A percentile compares a stretch with the other conserved stretches of the same genome.
Conservation (phyloP, 164 flowering plant species). For the Echeveria elegans region DNA sequence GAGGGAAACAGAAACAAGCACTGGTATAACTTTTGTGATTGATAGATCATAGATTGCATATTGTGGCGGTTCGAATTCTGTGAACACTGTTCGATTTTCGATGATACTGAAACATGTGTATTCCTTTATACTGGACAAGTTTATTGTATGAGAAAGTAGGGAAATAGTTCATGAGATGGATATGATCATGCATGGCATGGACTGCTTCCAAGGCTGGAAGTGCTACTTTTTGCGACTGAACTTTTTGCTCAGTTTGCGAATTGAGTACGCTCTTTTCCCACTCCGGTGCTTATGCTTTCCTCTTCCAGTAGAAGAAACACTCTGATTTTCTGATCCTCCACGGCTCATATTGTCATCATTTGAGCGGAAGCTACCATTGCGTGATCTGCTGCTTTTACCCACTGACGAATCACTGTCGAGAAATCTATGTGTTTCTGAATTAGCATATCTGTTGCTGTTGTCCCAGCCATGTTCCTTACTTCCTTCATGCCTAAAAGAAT, state of each 20-base stretch:
- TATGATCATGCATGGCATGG: neutral
- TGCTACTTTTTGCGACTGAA: constrained; percentile 5
- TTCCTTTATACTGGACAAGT: too few species aligned
- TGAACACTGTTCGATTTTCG: too few species aligned
- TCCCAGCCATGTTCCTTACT: neutral
- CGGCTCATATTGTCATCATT: neutral
- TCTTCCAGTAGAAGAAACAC: neutral
- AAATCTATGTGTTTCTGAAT: constrained; percentile 1
- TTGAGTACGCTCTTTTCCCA: neutral
- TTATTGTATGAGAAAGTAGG: neutral
- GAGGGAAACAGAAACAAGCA: too few species aligned
- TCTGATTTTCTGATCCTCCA: neutral
- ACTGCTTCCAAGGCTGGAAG: neutral
- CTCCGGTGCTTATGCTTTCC: neutral
- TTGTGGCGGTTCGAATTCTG: too few species aligned
- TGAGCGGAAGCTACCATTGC: neutral
- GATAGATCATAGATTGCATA: too few species aligned
- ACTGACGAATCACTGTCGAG: neutral
- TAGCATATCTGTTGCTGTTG: neutral
- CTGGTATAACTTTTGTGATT: too few species aligned
- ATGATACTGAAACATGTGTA: too few species aligned
- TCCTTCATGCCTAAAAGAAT: neutral
- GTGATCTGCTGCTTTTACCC: constrained; percentile 3
- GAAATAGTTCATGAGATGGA: neutral
- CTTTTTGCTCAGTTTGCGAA: constrained; percentile 2